phyloP scores from a whole-genome alignment of 2,329 filamentous ascomycete species.

The Colletotrichum sublineola region DNA sequence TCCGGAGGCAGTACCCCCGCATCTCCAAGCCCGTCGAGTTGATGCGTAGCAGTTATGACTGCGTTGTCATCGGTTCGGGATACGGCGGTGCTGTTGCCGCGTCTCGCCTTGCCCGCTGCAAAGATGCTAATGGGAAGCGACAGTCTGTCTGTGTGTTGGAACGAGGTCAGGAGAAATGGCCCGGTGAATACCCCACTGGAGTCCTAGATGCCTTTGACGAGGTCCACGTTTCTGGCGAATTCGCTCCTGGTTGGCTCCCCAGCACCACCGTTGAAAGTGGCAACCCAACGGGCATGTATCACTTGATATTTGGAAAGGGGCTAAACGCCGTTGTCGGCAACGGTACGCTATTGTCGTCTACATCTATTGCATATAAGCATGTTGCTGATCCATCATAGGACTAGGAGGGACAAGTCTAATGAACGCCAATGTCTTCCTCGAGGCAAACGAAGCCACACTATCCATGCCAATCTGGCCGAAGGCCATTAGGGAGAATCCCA shows the following conservation, averaged over 20 bases:
- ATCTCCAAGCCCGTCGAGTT: constrained; percentile 70
- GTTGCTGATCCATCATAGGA: constrained; percentile 52
- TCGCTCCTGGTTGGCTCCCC: constrained; percentile 59
- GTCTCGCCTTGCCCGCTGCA: constrained; percentile 72
- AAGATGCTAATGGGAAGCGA: constrained; percentile 48
- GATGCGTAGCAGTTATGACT: constrained; percentile 71
- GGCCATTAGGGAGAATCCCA: constrained; percentile 63
- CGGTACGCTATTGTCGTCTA: constrained; percentile 53
- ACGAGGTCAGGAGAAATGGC: constrained; percentile 74
- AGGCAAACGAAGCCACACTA: constrained; percentile 68
- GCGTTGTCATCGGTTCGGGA: constrained; percentile 76
- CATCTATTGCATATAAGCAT: not conserved
- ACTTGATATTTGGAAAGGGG: constrained; percentile 72
- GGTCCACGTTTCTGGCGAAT: constrained; percentile 68
- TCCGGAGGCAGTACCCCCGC: constrained; percentile 59
- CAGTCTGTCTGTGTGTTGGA: constrained; percentile 75
- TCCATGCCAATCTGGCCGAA: constrained; percentile 69
- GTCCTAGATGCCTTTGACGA: constrained; percentile 62
- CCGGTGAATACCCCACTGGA: constrained; percentile 71
- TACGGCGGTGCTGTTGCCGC: constrained; percentile 78
- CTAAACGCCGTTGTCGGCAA: constrained; percentile 74
- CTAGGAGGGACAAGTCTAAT: constrained; percentile 76
- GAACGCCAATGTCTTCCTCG: constrained; percentile 76
- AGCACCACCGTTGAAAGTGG: constrained; percentile 61
- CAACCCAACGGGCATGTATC: constrained; percentile 72